Conservation (phyloP, 306 rosid genomes). For the Albizia julibrissin region DNA sequence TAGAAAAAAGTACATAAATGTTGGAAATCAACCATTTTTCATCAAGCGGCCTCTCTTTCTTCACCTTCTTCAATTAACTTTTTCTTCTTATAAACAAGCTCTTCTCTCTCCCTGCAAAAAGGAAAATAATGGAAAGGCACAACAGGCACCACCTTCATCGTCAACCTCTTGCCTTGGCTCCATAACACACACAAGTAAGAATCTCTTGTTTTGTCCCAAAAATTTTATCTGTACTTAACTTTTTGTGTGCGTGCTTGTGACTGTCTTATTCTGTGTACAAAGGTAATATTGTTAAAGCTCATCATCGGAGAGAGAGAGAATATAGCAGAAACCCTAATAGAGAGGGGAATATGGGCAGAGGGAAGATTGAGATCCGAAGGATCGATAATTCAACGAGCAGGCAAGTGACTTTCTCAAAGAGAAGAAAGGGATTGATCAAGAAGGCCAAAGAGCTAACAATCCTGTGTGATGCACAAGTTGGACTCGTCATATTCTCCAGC, state of each 20-base stretch:
- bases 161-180: slow-evolving; percentile 19
- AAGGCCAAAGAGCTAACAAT: slow-evolving; percentile 82
- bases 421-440: slow-evolving; percentile 88
- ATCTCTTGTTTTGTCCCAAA: slow-evolving; percentile 19
- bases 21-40: not conserved
- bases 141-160: not conserved
- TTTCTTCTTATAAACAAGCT: slow-evolving; percentile 27
- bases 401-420: slow-evolving; percentile 94
- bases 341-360: slow-evolving; percentile 66
- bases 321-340: slow-evolving; percentile 52
- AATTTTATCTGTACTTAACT: slow-evolving; percentile 13
- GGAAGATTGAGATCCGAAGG: slow-evolving; percentile 84
- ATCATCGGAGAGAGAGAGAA: not conserved
- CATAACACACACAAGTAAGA: slow-evolving; percentile 39
- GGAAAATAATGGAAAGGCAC: slow-evolving; percentile 26
- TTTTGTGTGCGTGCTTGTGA: not conserved
- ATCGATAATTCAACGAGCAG: slow-evolving; percentile 76
- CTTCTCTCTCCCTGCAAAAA: not conserved
- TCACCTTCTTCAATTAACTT: not conserved
- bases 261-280: not conserved
- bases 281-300: not conserved
- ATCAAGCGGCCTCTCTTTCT: slow-evolving; percentile 1
- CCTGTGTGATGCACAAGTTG: slow-evolving; percentile 88
- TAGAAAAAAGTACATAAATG: slow-evolving; percentile 29
- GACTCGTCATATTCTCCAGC: slow-evolving; percentile 74